Evolutionary conservation across 495 filamentous ascomycete genomes (phyloP).

Genomic region (Niebla homalea): DNA sequence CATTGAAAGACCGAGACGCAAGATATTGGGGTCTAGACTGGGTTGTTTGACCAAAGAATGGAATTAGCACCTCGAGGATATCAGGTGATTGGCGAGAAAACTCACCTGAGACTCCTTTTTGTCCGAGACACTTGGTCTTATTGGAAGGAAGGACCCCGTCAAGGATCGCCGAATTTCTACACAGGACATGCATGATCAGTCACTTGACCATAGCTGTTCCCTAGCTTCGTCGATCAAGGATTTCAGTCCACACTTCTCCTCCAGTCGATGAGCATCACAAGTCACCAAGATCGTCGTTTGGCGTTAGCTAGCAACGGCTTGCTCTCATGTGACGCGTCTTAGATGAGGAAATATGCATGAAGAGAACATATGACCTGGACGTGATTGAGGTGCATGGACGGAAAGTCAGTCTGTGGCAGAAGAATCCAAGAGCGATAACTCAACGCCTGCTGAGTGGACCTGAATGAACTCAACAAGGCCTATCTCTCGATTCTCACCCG

Average conservation of each 20-base stretch:
- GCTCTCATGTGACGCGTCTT: slow-evolving; percentile 13
- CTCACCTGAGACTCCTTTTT: no score
- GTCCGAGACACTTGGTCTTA: no score
- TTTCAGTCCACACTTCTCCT: background rate
- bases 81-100: no score
- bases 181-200: background rate
- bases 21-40: no score
- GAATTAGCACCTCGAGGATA: no score
- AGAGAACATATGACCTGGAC: slow-evolving; percentile 2
- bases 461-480: background rate
- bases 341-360: slow-evolving; percentile 3
- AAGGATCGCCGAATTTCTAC: no score
- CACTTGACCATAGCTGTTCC: slow-evolving; percentile 12
- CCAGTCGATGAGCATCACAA: slow-evolving; percentile 6
- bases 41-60: no score
- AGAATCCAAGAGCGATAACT: slow-evolving; percentile 9
- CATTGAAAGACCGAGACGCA: no score
- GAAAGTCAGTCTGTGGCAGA: background rate
- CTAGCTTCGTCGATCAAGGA: slow-evolving; percentile 7
- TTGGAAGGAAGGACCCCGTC: no score
- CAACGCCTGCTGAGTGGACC: slow-evolving; percentile 8
- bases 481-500: background rate
- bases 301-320: slow-evolving; percentile 5
- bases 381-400: slow-evolving; percentile 8
- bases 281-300: slow-evolving; percentile 1